Conservation (phyloP, 1,284 basidiomycete species). For the Wallemia hederae region DNA sequence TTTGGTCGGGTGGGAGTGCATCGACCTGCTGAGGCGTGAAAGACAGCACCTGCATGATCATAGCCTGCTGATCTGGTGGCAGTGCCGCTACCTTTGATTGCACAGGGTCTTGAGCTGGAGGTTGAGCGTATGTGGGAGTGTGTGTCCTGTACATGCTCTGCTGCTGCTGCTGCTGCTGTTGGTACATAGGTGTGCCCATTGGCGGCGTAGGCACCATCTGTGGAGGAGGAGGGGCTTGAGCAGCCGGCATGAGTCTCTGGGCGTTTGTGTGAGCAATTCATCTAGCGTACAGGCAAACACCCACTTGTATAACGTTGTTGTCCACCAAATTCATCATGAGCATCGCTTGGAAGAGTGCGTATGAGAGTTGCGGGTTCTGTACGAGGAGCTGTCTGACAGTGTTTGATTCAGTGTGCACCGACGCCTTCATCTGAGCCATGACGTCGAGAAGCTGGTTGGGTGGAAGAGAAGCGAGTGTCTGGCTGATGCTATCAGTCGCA, state of each 20-base stretch:
- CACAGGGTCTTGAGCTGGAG: not conserved
- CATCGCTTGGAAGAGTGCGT: slow-evolving; percentile 86
- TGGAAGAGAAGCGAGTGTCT: slow-evolving; percentile 55
- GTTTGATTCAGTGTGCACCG: slow-evolving; percentile 48
- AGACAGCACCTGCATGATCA: not conserved
- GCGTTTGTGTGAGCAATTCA: not conserved
- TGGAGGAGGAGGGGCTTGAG: not conserved
- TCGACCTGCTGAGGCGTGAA: not conserved
- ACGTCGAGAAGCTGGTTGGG: slow-evolving; percentile 73
- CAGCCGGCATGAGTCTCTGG: not conserved
- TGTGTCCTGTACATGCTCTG: not conserved
- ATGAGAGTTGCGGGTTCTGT: slow-evolving; percentile 70
- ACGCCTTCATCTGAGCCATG: slow-evolving; percentile 87
- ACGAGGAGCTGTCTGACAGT: slow-evolving; percentile 53
- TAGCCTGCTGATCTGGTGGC: not conserved
- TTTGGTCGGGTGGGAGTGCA: not conserved
- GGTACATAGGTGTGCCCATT: not conserved
- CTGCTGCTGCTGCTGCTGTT: not conserved
- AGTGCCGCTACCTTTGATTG: not conserved
- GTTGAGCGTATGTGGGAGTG: not conserved
- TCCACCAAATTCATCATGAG: slow-evolving; percentile 86
- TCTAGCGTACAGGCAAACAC: slow-evolving; percentile 7
- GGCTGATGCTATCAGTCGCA: slow-evolving; percentile 56
- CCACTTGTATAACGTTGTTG: slow-evolving; percentile 40
- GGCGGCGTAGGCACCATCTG: not conserved